These are phyloP conservation scores for Nicotiana undulata DNA, from an alignment of 257 asterid species.

Conservation along the genomic window DNA sequence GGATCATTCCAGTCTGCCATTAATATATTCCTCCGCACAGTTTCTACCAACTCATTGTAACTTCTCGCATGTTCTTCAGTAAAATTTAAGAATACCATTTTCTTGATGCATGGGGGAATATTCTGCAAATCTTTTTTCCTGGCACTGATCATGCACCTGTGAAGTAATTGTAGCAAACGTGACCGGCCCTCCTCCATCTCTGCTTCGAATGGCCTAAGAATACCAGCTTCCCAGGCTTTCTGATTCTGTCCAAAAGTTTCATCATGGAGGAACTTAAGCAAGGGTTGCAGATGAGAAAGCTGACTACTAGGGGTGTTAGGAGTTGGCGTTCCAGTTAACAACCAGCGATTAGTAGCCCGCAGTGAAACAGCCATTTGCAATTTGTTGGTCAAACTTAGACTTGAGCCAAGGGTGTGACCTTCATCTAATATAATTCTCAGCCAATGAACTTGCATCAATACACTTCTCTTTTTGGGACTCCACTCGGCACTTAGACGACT, in stretches of 20 bases:
- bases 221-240: conserved; percentile 90
- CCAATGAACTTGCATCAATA: conserved; percentile 92
- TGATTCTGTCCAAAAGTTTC: conserved; percentile 75
- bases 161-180: conserved; percentile 75
- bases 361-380: conserved; percentile 84
- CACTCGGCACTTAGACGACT: conserved; percentile 95
- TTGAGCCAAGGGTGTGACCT: conserved; percentile 97
- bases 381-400: conserved; percentile 85
- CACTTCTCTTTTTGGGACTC: conserved; percentile 74
- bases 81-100: conserved; percentile 59
- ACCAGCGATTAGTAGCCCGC: conserved; percentile 84
- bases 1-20: conserved; percentile 99
- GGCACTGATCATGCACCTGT: conserved; percentile 93
- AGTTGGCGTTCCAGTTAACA: conserved; percentile 96
- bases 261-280: conserved; percentile 90
- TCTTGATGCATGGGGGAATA: conserved; percentile 90
- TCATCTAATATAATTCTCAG: conserved; percentile 88
- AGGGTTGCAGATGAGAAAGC: conserved; percentile 79
- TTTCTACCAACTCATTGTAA: conserved; percentile 93
- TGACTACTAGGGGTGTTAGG: conserved; percentile 96
- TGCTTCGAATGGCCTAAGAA: conserved; percentile 82
- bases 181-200: conserved; percentile 94
- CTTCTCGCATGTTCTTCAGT: conserved; percentile 79
- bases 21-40: conserved; percentile 79
- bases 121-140: conserved; percentile 76